Evolutionary conservation across 1,284 basidiomycete species (phyloP), one percentile per base, ranked within the genome.

Genomic region (Spongiforma sp.): DNA sequence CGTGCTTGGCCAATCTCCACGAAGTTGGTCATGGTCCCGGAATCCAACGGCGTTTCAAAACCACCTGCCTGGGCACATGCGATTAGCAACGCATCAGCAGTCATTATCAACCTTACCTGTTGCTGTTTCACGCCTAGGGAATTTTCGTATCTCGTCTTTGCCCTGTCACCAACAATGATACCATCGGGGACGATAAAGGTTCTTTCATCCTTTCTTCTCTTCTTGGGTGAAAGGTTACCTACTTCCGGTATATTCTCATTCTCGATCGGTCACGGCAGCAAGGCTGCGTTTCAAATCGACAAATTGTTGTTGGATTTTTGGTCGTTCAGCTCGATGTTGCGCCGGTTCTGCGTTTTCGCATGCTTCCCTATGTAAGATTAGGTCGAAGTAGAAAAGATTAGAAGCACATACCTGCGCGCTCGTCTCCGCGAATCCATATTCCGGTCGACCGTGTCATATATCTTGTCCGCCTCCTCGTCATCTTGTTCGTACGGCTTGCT

Each of bases 191-290:
- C 94, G 69, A 91, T 95, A 77, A 93, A 99, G 55, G 86, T 86
- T 69, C 93, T 83, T 70, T 95, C 90, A 70, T 96, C 94, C 74
- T 88, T 89, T 77, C 95, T 91, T 71, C 94, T 84, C 77, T 96
- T 92, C 82, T 95, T 96, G 70, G 94, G 88, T 26, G 96, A 97
- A 67, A 99, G 84, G 81, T 98, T 98, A 61, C 94, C 94, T 46
- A 98, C 96, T 81, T 99, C 98, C 19, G 98, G 96, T 70, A 99
- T 91, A 71, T 82, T 89, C 94, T 97, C 98, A 99, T 79, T 99
- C 95, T 50, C 87, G 84, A 71, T 98, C 96, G 0, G 93, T 93
- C 26, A 99, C 93, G 10, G 86, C 84, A 10, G 92, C 87, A 33
- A 99, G 80, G 9, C 93, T 94, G 61, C 97, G 88, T 79, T 99